phyloP scores from a whole-genome alignment of 306 rosid species.

The Lathyrus aphaca region DNA sequence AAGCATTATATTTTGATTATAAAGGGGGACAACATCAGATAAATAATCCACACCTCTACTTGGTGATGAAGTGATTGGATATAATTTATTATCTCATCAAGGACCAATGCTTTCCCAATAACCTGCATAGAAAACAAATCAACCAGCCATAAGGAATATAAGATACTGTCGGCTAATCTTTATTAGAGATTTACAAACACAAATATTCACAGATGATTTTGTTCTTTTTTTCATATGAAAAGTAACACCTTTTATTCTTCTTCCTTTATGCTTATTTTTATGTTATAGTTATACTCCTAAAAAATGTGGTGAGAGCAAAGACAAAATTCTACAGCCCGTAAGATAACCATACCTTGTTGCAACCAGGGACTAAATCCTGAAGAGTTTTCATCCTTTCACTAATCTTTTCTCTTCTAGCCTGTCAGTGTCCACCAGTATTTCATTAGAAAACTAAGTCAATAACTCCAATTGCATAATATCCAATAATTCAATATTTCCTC shows the following conservation, averaged over 20 bases:
- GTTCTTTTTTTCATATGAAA: background rate
- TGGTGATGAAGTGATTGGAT: slow-evolving; percentile 89
- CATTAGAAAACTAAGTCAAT: slow-evolving; percentile 37
- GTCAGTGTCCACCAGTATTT: slow-evolving; percentile 47
- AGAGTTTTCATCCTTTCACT: slow-evolving; percentile 94
- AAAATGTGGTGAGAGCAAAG: background rate
- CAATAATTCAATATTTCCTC: slow-evolving; percentile 13
- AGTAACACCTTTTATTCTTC: background rate
- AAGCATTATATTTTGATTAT: slow-evolving; percentile 2
- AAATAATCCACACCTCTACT: slow-evolving; percentile 68
- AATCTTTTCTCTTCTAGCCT: slow-evolving; percentile 97
- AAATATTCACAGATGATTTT: slow-evolving; percentile 23
- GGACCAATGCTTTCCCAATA: slow-evolving; percentile 90
- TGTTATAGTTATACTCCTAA: background rate
- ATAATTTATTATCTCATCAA: slow-evolving; percentile 94
- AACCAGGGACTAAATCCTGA: slow-evolving; percentile 94
- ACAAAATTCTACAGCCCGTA: slow-evolving; percentile 30
- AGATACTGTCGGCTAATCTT: slow-evolving; percentile 18
- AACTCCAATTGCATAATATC: slow-evolving; percentile 34
- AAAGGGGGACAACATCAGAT: background rate
- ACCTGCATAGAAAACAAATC: slow-evolving; percentile 55
- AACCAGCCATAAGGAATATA: slow-evolving; percentile 11
- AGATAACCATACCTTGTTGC: slow-evolving; percentile 73
- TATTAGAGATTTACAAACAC: background rate
- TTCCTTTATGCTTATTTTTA: slow-evolving; percentile 6